A percentile compares a stretch with the other conserved stretches of the same genome.
Conservation (phyloP, 495 filamentous ascomycete species). For the Aspergillus taichungensis region DNA sequence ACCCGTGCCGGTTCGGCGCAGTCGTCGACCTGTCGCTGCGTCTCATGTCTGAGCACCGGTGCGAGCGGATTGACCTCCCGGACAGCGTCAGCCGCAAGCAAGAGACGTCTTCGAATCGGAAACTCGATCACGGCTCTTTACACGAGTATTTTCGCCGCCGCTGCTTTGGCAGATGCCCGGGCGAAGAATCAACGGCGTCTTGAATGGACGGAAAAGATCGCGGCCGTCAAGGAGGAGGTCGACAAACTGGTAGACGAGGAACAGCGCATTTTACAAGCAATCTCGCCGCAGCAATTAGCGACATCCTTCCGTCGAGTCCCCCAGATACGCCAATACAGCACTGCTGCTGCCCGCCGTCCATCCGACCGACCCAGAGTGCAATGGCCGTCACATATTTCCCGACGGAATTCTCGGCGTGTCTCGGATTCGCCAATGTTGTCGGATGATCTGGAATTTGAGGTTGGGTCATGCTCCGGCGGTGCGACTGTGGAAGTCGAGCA, state of each 20-base stretch:
- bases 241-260: slow-evolving; percentile 36
- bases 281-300: slow-evolving; percentile 17
- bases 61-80: slow-evolving; percentile 43
- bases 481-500: not conserved
- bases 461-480: slow-evolving; percentile 3
- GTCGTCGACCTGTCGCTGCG: slow-evolving; percentile 50
- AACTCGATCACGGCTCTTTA: slow-evolving; percentile 64
- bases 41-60: slow-evolving; percentile 48
- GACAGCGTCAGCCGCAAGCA: slow-evolving; percentile 42
- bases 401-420: no score
- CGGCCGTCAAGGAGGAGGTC: slow-evolving; percentile 38
- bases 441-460: no score
- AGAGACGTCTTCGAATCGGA: slow-evolving; percentile 43
- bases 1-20: slow-evolving; percentile 57
- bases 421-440: no score
- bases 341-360: slow-evolving; percentile 1
- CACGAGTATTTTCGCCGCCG: slow-evolving; percentile 64
- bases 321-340: slow-evolving; percentile 18
- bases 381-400: not conserved
- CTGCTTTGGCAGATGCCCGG: slow-evolving; percentile 54
- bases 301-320: slow-evolving; percentile 12
- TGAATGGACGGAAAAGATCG: slow-evolving; percentile 54
- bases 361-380: not conserved
- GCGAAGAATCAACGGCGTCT: slow-evolving; percentile 51
- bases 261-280: slow-evolving; percentile 23